phyloP scores from a whole-genome alignment of 2,329 filamentous ascomycete genomes.

The Cercospora zeae-maydis region DNA sequence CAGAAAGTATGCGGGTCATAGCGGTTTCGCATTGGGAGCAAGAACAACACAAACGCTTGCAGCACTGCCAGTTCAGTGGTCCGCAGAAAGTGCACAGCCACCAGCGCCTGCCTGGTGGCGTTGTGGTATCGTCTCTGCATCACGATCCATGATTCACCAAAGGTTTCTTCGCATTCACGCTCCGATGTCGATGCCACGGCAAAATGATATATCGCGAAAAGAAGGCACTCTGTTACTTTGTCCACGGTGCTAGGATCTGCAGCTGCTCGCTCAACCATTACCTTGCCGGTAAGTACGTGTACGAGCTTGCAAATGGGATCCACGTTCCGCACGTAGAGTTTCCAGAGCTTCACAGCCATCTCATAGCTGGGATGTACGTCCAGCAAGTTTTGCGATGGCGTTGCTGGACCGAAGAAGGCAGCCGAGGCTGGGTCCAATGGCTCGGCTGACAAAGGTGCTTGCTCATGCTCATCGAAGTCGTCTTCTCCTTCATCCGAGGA shows the following conservation, averaged over 20 bases:
- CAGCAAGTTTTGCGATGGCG: slow-evolving; percentile 21
- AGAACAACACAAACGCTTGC: slow-evolving; percentile 65
- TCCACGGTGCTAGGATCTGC: slow-evolving; percentile 52
- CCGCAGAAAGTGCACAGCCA: slow-evolving; percentile 64
- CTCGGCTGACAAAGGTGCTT: slow-evolving; percentile 24
- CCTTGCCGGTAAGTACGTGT: slow-evolving; percentile 55
- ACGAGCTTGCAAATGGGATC: slow-evolving; percentile 69
- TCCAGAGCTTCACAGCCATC: slow-evolving; percentile 51
- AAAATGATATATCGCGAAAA: slow-evolving; percentile 61
- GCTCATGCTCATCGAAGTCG: slow-evolving; percentile 20
- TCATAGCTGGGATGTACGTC: slow-evolving; percentile 54
- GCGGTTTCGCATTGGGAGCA: slow-evolving; percentile 41
- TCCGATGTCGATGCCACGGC: slow-evolving; percentile 51
- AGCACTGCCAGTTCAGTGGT: slow-evolving; percentile 62
- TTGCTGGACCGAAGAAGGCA: slow-evolving; percentile 23
- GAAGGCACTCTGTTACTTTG: slow-evolving; percentile 55
- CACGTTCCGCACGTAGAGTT: slow-evolving; percentile 66
- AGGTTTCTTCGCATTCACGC: slow-evolving; percentile 45
- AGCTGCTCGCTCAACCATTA: slow-evolving; percentile 50
- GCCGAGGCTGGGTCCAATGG: slow-evolving; percentile 29
- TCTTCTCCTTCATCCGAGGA: slow-evolving; percentile 31
- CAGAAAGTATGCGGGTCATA: slow-evolving; percentile 56
- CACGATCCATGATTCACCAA: slow-evolving; percentile 49
- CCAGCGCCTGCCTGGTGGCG: slow-evolving; percentile 61
- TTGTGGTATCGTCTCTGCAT: slow-evolving; percentile 29